Percentiles rank a stretch among this genome's conserved stretches.
Conservation (phyloP, 2,329 filamentous ascomycete genomes). For the Colletotrichum melonis region DNA sequence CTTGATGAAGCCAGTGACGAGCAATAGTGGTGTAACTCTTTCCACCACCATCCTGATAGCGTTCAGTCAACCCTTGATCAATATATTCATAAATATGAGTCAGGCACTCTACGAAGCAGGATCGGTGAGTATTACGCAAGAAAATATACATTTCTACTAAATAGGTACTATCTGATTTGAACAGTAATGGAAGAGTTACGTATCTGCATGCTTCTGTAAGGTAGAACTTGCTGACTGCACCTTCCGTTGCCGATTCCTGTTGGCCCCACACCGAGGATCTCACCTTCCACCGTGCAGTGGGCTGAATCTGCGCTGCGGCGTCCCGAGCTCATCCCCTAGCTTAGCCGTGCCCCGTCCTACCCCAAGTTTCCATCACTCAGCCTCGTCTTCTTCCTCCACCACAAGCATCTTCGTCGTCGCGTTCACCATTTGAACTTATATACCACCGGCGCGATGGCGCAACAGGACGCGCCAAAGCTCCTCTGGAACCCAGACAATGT, state of each 20-base stretch:
- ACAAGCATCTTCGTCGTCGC: neutral
- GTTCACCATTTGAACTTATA: neutral
- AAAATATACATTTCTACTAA: no score
- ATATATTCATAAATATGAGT: no score
- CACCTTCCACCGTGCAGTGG: neutral
- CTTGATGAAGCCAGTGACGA: neutral
- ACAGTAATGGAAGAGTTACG: neutral
- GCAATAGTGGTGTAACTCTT: neutral
- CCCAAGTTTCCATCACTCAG: slow-evolving; percentile 12
- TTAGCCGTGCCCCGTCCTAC: neutral
- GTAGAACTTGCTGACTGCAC: neutral
- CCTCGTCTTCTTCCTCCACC: neutral
- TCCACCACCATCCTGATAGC: no score
- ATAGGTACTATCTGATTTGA: no score
- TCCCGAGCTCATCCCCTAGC: neutral
- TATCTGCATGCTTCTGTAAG: no score
- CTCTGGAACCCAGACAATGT: slow-evolving; percentile 98
- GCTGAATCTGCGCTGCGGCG: neutral
- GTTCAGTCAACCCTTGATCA: no score
- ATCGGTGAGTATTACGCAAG: no score
- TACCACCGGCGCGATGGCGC: slow-evolving; percentile 27
- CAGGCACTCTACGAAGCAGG: no score
- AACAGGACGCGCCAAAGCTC: slow-evolving; percentile 51
- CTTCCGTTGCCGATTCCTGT: neutral
- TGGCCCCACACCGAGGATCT: neutral